These are phyloP conservation scores for Blastobotrys ciferrii DNA, from an alignment of 1,139 yeast genomes.

Conservation along the genomic window DNA sequence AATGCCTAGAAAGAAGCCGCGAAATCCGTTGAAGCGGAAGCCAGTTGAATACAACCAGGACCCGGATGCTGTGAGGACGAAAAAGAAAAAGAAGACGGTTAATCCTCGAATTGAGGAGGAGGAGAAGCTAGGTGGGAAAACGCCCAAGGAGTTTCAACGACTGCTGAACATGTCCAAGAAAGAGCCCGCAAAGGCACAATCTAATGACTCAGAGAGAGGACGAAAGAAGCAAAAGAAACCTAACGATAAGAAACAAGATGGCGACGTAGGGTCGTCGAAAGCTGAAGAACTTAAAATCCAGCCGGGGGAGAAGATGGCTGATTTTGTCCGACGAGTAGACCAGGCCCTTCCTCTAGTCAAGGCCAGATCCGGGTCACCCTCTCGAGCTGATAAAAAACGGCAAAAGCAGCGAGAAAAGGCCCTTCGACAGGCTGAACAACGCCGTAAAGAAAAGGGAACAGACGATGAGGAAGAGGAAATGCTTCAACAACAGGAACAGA, in stretches of 20 bases:
- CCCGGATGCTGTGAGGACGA: conserved; percentile 22
- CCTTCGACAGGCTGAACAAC: conserved; percentile 21
- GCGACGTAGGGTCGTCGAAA: too few species aligned
- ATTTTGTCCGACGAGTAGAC: conserved; percentile 40
- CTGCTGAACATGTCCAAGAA: conserved; percentile 30
- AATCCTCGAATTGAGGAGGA: conserved; percentile 12
- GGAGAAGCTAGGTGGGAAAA: conserved; percentile 30
- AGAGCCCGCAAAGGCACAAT: conserved; percentile 14
- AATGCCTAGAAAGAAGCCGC: conserved; percentile 32
- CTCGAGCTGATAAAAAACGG: conserved; percentile 30
- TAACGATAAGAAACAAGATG: conserved; percentile 10
- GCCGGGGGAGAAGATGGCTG: conserved; percentile 39
- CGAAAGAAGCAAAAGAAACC: conserved; percentile 12
- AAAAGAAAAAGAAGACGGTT: conserved; percentile 17
- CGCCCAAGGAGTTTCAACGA: conserved; percentile 35
- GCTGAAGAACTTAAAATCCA: conserved; percentile 24
- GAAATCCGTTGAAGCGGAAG: conserved; percentile 31
- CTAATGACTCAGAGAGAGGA: conserved; percentile 4
- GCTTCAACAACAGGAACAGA: conserved; percentile 19
- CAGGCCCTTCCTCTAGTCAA: conserved; percentile 40
- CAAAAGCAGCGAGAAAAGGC: conserved; percentile 27
- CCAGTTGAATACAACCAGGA: conserved; percentile 28
- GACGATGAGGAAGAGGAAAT: conserved; percentile 23
- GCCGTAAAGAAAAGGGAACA: conserved; percentile 23
- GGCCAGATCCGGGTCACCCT: conserved; percentile 34